Base-by-base conservation (phyloP, 139 green algal species). In the Chlorella vulgaris region DNA sequence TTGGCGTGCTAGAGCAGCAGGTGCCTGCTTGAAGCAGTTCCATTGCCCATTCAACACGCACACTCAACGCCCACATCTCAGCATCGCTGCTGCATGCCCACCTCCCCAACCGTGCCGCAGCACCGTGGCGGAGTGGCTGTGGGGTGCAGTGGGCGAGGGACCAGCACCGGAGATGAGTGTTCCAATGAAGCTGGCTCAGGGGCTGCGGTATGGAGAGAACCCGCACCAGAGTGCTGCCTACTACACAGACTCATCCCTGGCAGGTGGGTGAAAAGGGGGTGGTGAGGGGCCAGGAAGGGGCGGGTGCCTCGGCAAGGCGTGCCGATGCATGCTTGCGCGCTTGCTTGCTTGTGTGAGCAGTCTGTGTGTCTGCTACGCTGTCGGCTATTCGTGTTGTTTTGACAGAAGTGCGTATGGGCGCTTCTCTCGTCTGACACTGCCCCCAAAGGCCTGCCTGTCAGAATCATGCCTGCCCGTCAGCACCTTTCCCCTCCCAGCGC, bases 201-300 rank as follows among this genome's bases (percentile, higher is more conserved):
- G 84, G n/a, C 92, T 99, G 85, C 87, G 94, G 6, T 97, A 97
- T 78, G 96, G 96, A 7, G 97, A 99, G 91, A 99, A 99, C 92
- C 96, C 97, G 0, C 97, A 99, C 88, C 96, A 99, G 85, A 51
- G 82, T n/a, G 97, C 97, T 21, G 97, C 97, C 24, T 98, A 99
- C 84, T 99, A 99, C 90, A 87, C 81, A 2, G 97, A 99, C 85
- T 40, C 84, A 3, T 96, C 91, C 22, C 91, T 99, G 60, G 87
- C 83, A 15, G 71, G 71, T 78, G 71, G 51, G 69, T 21, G 55
- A 10, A 55, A 10, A 24, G 47, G 47, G 47, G 47, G 47, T 10
- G 47, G 47, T 15, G 47, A 15, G 10, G 47, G 10, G 47, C 47
- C 13, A 24, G 47, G 47, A 15, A 55, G 47, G 47, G 10, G 47